A percentile compares a stretch with the other conserved stretches of the same genome.
phyloP scores from a whole-genome alignment of 2,329 filamentous ascomycete species.

The Fusarium chuoi region DNA sequence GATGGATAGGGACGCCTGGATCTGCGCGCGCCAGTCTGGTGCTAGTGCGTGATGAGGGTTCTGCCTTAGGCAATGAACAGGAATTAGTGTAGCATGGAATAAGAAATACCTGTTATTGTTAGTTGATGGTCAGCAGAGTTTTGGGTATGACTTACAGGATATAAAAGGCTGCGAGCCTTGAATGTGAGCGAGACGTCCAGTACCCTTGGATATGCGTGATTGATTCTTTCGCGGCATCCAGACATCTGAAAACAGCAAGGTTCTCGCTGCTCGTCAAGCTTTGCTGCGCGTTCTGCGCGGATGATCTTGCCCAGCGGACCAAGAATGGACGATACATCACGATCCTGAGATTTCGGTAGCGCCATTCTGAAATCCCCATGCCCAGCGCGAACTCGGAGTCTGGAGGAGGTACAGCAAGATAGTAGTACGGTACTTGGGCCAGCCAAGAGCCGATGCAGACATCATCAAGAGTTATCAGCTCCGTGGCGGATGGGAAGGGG shows the following conservation, averaged over 20 bases:
- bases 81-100: constrained; percentile 29
- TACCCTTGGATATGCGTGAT: constrained; percentile 12
- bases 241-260: constrained; percentile 20
- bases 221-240: constrained; percentile 25
- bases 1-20: constrained; percentile 23
- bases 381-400: constrained; percentile 18
- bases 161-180: constrained; percentile 24
- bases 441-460: constrained; percentile 28
- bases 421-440: constrained; percentile 26
- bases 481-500: constrained; percentile 25
- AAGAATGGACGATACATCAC: constrained; percentile 30
- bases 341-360: constrained; percentile 19
- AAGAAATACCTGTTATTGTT: constrained; percentile 13
- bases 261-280: constrained; percentile 25
- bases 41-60: constrained; percentile 23
- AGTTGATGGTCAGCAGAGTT: fast-evolving
- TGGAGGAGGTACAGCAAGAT: neutral
- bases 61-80: constrained; percentile 20
- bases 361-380: constrained; percentile 25
- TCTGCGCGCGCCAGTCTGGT: constrained; percentile 26
- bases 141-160: constrained; percentile 5
- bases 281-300: constrained; percentile 10
- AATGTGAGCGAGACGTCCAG: constrained; percentile 23
- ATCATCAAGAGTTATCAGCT: constrained; percentile 22
- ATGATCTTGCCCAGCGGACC: constrained; percentile 22